A percentile compares a stretch with the other conserved stretches of the same genome.
Evolutionary conservation across 306 rosid genomes (phyloP).

Genomic region (Castanea mollissima): DNA sequence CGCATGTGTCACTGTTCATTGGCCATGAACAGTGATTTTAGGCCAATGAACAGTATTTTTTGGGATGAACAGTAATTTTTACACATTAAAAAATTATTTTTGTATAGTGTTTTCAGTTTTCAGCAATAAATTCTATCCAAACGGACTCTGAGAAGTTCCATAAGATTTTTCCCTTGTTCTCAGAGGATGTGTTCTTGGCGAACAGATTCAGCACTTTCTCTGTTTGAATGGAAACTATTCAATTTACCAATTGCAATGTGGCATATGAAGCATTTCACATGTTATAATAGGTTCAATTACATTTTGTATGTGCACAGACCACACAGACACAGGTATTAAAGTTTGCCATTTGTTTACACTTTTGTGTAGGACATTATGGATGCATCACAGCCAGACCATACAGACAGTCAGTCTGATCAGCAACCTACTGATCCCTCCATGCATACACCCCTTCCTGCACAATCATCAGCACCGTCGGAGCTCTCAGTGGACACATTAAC

Average conservation of each 20-base stretch:
- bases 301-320: background rate
- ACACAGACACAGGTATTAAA: background rate
- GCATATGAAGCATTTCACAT: background rate
- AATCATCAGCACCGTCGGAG: constrained; percentile 5
- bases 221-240: background rate
- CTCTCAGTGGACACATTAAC: constrained; percentile 4
- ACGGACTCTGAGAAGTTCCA: background rate
- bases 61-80: too few relatives aligned
- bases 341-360: background rate
- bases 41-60: too few relatives aligned
- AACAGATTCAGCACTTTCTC: background rate
- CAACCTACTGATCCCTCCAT: background rate
- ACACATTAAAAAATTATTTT: too few relatives aligned
- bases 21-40: too few relatives aligned
- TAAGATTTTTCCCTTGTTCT: background rate
- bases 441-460: background rate
- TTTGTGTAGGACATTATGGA: constrained; percentile 1
- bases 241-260: background rate
- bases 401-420: background rate
- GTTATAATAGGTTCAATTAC: background rate
- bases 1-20: too few relatives aligned
- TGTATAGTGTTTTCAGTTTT: too few relatives aligned
- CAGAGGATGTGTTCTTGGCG: background rate
- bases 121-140: too few relatives aligned
- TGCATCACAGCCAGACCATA: background rate